Base-by-base conservation (phyloP, 2,329 filamentous ascomycete species). In the Trichoderma arundinaceum region DNA sequence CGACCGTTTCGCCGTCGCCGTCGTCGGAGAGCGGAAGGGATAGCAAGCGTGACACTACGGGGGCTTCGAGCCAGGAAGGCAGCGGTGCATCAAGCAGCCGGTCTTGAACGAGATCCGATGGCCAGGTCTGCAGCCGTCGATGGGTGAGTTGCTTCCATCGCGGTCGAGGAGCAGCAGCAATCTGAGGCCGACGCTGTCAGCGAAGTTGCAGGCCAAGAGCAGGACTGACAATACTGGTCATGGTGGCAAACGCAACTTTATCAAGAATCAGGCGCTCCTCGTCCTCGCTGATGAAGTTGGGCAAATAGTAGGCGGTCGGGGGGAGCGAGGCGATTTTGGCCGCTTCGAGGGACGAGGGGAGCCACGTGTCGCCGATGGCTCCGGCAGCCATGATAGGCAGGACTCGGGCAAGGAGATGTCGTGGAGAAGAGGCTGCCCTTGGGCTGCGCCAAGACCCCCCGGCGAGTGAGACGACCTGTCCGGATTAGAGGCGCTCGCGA, bases 141-240 rank as follows among this genome's bases (percentile, higher is more conserved):
- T 93, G 92, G n/a, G 90, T 88, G 64, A 99, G 89, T 57, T 90
- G 85, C 68, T 92, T 94, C 94, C 95, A 99, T 75, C 89, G 86
- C 32, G 91, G 89, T 68, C 88, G 89, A 32, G 91, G 90, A 0
- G 88, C 88, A 51, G 85, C 82, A 59, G 81, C 80, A 71, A 90
- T 86, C 84, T 83, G 71, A 57, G n/a, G 13, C 12, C n/a, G 48
- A 12, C 15, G 28, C 56, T 22, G 61, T 65, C 59, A 70, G 53
- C 44, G n/a, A 54, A 58, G 17, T 54, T 41, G 46, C 32, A 35
- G 17, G 19, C 35, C 19, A 35, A 51, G 39, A 33, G 38, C 39
- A 17, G 22, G 39, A 32, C 15, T 22, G 39, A 52, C 3, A 10
- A 48, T 39, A 56, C n/a, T 8, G n/a, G 59, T 19, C 59, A 43